Evolutionary conservation across 2,329 filamentous ascomycete genomes (phyloP).

Genomic region (Coniosporium tulheliwenetii): DNA sequence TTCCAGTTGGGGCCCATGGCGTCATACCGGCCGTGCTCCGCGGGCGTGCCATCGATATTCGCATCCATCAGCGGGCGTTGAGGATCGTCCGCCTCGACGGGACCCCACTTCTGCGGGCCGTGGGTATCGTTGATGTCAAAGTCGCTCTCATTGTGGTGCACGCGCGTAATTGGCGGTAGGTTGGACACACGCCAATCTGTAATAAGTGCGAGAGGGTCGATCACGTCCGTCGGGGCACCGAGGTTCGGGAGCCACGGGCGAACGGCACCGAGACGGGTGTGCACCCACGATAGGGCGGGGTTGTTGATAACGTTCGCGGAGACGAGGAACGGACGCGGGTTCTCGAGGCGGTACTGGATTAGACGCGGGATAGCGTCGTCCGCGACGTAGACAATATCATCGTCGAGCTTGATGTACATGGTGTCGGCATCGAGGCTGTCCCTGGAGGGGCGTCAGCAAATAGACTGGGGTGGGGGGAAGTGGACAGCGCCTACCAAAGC

Average conservation of each 20-base stretch:
- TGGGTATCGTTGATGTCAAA: conserved; percentile 14
- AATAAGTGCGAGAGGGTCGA: too few species aligned
- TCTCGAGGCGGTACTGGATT: conserved; percentile 34
- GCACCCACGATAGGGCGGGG: conserved; percentile 36
- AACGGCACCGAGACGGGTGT: conserved; percentile 36
- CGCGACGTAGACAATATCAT: conserved; percentile 26
- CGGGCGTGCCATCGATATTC: too few species aligned
- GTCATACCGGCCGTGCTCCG: conserved; percentile 31
- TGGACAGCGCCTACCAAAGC: too few species aligned
- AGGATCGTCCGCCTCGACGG: conserved; percentile 24
- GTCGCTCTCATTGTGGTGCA: conserved; percentile 13
- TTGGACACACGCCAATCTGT: conserved; percentile 28
- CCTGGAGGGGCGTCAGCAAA: too few species aligned
- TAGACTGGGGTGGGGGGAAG: too few species aligned
- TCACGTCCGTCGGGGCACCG: conserved; percentile 6
- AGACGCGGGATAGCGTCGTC: conserved; percentile 35
- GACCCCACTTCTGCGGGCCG: conserved; percentile 20
- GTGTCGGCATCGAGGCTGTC: too few species aligned
- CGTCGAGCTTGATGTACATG: conserved; percentile 28
- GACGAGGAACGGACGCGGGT: conserved; percentile 35
- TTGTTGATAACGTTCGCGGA: conserved; percentile 43
- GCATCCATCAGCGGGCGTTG: conserved; percentile 33
- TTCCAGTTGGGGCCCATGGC: conserved; percentile 26
- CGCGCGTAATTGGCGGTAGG: too few species aligned
- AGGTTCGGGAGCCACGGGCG: conserved; percentile 38